Percentiles rank a stretch among this genome's conserved stretches.
These are phyloP conservation scores for Rutstroemia sp. DNA, from an alignment of 2,329 filamentous ascomycete genomes.

Conservation along the genomic window DNA sequence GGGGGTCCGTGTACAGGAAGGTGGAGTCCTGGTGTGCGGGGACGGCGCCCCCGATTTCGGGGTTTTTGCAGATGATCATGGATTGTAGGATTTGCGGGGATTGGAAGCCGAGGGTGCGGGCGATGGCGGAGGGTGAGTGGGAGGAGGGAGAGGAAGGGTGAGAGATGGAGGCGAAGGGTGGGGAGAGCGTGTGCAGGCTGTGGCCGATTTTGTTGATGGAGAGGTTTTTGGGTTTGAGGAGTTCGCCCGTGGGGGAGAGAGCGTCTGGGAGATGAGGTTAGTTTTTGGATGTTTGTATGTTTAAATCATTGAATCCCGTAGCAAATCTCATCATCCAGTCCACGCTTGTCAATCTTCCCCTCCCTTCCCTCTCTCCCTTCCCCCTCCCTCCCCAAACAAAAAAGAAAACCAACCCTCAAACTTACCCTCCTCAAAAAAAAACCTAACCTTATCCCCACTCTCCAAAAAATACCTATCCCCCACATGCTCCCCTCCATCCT, in stretches of 20 bases:
- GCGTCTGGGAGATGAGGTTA: slow-evolving; percentile 48
- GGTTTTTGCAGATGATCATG: slow-evolving; percentile 98
- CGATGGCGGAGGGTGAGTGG: slow-evolving; percentile 30
- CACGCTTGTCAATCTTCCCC: not conserved
- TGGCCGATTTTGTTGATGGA: slow-evolving; percentile 91
- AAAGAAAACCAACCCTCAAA: not conserved
- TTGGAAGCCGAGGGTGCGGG: slow-evolving; percentile 40
- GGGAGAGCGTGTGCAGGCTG: slow-evolving; percentile 61
- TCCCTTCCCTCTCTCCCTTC: not conserved
- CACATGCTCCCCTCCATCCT: slow-evolving; percentile 57
- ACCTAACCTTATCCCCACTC: slow-evolving; percentile 85
- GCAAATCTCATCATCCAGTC: not conserved
- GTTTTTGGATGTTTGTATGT: not conserved
- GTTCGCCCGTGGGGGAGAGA: slow-evolving; percentile 55
- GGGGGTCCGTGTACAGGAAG: slow-evolving; percentile 85
- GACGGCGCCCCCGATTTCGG: slow-evolving; percentile 87
- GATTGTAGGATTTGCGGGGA: slow-evolving; percentile 66
- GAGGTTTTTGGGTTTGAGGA: slow-evolving; percentile 70
- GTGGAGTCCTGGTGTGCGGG: slow-evolving; percentile 88
- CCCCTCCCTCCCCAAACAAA: not conserved
- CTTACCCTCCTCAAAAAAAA: slow-evolving; percentile 83
- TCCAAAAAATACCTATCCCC: slow-evolving; percentile 91
- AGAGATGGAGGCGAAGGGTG: slow-evolving; percentile 52
- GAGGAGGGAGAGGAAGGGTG: slow-evolving; percentile 34
- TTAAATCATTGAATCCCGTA: not conserved